Evolutionary conservation across 305 asterid genomes (phyloP).

Genomic region (Solanum aculeatissimum): DNA sequence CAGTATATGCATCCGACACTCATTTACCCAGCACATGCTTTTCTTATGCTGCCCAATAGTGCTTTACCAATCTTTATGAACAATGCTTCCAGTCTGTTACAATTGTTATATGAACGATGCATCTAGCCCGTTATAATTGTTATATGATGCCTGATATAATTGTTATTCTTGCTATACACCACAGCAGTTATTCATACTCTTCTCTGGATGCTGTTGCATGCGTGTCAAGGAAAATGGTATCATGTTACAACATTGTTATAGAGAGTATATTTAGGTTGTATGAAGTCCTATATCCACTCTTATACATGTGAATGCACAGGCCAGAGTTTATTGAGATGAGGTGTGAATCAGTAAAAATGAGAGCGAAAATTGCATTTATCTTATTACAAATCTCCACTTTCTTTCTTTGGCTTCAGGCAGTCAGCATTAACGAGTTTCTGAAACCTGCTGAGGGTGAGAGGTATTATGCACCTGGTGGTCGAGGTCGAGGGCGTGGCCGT

Average conservation of each 20-base stretch:
- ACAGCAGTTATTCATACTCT: not conserved
- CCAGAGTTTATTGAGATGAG: not conserved
- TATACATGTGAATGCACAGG: not conserved
- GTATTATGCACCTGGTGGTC: slow-evolving; percentile 40
- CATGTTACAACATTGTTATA: not conserved
- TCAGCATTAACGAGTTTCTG: slow-evolving; percentile 83
- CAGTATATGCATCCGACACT: not conserved
- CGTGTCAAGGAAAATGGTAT: not conserved
- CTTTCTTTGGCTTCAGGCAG: slow-evolving; percentile 31
- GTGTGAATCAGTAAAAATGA: not conserved
- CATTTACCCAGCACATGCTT: not conserved
- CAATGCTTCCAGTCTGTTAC: not conserved
- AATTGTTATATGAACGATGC: not conserved
- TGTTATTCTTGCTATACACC: not conserved
- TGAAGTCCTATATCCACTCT: not conserved
- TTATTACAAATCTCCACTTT: not conserved
- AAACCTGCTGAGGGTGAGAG: slow-evolving; percentile 76
- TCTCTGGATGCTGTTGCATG: not conserved
- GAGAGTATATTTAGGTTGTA: not conserved
- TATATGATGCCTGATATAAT: not conserved
- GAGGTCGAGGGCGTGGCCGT: slow-evolving; percentile 74
- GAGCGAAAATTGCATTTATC: not conserved
- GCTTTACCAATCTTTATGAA: not conserved
- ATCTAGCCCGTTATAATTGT: not conserved
- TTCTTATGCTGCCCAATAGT: not conserved